Evolutionary conservation across 148 eudicot genomes (phyloP), one percentile per base, ranked within the genome.

Genomic region (Pouteria glomerata): DNA sequence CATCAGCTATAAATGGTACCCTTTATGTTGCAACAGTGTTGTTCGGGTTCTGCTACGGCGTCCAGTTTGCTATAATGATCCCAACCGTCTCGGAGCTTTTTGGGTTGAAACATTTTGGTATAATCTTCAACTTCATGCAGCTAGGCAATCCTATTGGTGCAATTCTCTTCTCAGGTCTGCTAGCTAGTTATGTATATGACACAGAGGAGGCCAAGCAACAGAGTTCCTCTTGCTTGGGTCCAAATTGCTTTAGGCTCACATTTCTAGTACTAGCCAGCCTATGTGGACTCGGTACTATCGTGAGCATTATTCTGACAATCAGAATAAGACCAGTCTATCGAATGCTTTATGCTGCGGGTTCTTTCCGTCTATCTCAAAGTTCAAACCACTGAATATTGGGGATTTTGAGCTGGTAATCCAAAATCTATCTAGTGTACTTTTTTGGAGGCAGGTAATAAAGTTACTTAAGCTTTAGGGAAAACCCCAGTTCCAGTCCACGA

Each of bases 51-150:
- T 96, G 99, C 84, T 92, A 68, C 7, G 99, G 99, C 6, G 85
- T 90, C 76, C 99, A 96, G 80, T 86, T 90, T 58, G 87, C 89
- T 29, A 84, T 96, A 48, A 92, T 90, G 97, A 90, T 96, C 67
- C 99, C 99, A 74, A 96, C 99, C 11, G 85, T 83, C 35, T 92
- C 97, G 0, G 96, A 96, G 81, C 88, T 96, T 39, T 95, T 95
- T 47, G 98, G 98, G 7, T 82, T 95, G 76, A 88, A 74, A 71
- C 80, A 91, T 77, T 91, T 96, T 62, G 99, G 99, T 61, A 77
- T 96, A 60, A 91, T 96, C 18, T 92, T 80, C 81, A 96, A 92
- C 81, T 92, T 96, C 73, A 88, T 96, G 85, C 86, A 76, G 66
- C 81, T 90, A 1, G 94, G 99, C 39, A 90, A 92, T 64, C 99